Evolutionary conservation across 2,329 filamentous ascomycete genomes (phyloP).

Genomic region (Xylariaceae sp.): DNA sequence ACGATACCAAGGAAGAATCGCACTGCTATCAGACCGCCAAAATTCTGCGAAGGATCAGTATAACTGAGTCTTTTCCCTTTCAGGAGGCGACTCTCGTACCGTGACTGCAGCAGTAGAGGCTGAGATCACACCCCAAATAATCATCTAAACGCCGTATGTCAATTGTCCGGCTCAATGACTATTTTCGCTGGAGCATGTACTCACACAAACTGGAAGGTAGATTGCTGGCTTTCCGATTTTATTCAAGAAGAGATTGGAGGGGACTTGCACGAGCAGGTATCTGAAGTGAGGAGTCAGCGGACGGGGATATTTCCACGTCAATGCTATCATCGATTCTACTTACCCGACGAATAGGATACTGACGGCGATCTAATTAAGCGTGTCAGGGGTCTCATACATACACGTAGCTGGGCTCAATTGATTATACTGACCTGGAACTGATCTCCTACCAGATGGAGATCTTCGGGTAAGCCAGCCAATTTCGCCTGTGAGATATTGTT

Average conservation of each 20-base stretch:
- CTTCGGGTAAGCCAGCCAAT: slow-evolving; percentile 43
- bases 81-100: slow-evolving; percentile 6
- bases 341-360: slow-evolving; percentile 50
- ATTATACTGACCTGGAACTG: slow-evolving; percentile 33
- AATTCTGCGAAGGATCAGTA: slow-evolving; percentile 20
- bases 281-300: slow-evolving; percentile 18
- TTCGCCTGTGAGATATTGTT: slow-evolving; percentile 56
- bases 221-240: slow-evolving; percentile 46
- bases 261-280: slow-evolving; percentile 49
- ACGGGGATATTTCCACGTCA: neutral
- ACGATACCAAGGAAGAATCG: slow-evolving; percentile 43
- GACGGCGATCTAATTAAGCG: slow-evolving; percentile 37
- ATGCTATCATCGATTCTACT: slow-evolving; percentile 3
- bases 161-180: neutral
- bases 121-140: slow-evolving; percentile 47
- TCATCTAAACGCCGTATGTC: slow-evolving; percentile 35
- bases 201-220: slow-evolving; percentile 42
- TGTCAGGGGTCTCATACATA: slow-evolving; percentile 7
- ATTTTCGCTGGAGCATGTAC: slow-evolving; percentile 13
- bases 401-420: neutral
- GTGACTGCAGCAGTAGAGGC: slow-evolving; percentile 35
- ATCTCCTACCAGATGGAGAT: slow-evolving; percentile 30
- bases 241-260: slow-evolving; percentile 48
- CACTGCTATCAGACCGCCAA: slow-evolving; percentile 35
- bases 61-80: neutral